Percentiles rank a stretch among this genome's conserved stretches.
phyloP scores from a whole-genome alignment of 257 asterid genomes.

The Henckelia pumila region DNA sequence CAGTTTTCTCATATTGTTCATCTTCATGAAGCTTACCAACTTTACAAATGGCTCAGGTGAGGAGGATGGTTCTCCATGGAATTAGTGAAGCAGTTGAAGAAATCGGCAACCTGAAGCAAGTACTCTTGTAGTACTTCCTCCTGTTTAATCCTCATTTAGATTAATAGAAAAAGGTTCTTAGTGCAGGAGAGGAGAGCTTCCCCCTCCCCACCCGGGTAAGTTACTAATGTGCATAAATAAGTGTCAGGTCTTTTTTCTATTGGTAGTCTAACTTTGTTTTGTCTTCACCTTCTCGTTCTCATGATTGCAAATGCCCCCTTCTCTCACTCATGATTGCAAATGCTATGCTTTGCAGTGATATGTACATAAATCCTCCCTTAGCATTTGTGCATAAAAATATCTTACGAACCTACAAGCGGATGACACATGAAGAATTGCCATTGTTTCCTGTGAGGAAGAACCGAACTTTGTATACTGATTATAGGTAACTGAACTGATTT shows the following conservation, averaged over 20 bases:
- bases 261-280: background rate
- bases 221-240: background rate
- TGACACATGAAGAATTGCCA: background rate
- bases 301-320: background rate
- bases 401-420: background rate
- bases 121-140: conserved; percentile 25
- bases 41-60: conserved; percentile 55
- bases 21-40: conserved; percentile 8
- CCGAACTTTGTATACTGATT: background rate
- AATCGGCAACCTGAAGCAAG: conserved; percentile 49
- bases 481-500: background rate
- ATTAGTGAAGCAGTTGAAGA: conserved; percentile 68
- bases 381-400: background rate
- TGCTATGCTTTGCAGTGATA: background rate
- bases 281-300: background rate
- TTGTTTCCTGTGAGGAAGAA: background rate
- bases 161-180: background rate
- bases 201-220: background rate
- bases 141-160: background rate
- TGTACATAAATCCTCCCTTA: background rate
- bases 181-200: too few species aligned
- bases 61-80: conserved; percentile 70
- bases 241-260: background rate
- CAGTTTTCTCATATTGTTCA: background rate
- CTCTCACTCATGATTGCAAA: background rate